Evolutionary conservation across 2,329 filamentous ascomycete species (phyloP).

Genomic region (Colletotrichum horii): DNA sequence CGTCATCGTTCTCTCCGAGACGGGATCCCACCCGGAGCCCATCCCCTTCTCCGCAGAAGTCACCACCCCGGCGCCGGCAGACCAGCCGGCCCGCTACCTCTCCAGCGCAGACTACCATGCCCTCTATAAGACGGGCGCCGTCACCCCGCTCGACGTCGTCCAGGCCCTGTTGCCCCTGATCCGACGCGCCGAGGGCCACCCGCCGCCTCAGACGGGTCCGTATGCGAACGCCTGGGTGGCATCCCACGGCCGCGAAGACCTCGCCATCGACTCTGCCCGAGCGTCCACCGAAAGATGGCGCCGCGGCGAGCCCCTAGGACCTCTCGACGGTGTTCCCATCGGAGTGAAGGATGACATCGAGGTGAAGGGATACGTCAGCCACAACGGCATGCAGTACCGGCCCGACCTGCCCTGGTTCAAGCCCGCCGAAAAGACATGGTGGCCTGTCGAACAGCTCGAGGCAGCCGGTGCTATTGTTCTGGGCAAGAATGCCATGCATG

Average conservation of each 20-base stretch:
- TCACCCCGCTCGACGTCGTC: conserved; percentile 75
- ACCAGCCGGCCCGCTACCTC: conserved; percentile 61
- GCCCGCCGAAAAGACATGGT: conserved; percentile 62
- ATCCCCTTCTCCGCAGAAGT: conserved; percentile 35
- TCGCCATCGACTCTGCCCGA: conserved; percentile 70
- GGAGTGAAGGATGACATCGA: conserved; percentile 84
- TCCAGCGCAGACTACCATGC: conserved; percentile 79
- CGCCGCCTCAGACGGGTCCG: conserved; percentile 12
- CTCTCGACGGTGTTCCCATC: conserved; percentile 83
- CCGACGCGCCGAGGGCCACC: conserved; percentile 51
- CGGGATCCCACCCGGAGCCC: conserved; percentile 25
- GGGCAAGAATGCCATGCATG: conserved; percentile 82
- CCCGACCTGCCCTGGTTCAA: conserved; percentile 56
- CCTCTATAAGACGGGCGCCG: conserved; percentile 70
- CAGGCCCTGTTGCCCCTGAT: conserved; percentile 76
- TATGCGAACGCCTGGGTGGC: conserved; percentile 79
- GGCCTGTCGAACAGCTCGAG: conserved; percentile 74
- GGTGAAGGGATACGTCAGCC: conserved; percentile 72
- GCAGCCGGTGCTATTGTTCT: conserved; percentile 78
- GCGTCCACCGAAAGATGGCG: conserved; percentile 77
- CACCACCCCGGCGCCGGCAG: conserved; percentile 44
- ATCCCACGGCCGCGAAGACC: conserved; percentile 59
- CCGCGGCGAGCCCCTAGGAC: conserved; percentile 66
- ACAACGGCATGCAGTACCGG: conserved; percentile 67
- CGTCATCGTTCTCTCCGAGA: conserved; percentile 55